phyloP scores from a whole-genome alignment of 352 stramenopile species.

The Phytophthora colocasiae region DNA sequence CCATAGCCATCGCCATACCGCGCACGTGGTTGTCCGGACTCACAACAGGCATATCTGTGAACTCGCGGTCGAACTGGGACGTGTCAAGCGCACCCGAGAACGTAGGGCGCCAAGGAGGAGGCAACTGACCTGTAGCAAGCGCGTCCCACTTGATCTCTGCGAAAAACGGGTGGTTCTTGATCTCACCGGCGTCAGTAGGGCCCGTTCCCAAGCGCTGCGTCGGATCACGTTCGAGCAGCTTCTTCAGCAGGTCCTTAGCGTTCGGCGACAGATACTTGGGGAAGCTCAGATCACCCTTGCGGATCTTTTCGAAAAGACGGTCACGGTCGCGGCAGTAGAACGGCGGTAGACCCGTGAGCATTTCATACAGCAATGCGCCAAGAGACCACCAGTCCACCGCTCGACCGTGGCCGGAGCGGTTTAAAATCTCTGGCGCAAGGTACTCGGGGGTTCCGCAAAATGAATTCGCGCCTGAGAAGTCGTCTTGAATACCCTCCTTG shows the following conservation, averaged over 20 bases:
- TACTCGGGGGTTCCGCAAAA: constrained; percentile 99
- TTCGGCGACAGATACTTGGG: constrained; percentile 92
- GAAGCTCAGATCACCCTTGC: constrained; percentile 94
- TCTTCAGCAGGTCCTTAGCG: constrained; percentile 88
- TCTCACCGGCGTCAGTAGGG: constrained; percentile 74
- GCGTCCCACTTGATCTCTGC: constrained; percentile 81
- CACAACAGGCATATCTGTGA: constrained; percentile 96
- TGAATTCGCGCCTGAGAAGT: constrained; percentile 95
- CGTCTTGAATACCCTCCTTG: constrained; percentile 89
- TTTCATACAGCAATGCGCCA: constrained; percentile 88
- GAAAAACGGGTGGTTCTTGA: constrained; percentile 88
- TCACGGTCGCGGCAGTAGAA: constrained; percentile 98
- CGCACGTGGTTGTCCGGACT: constrained; percentile 88
- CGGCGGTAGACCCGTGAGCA: constrained; percentile 79
- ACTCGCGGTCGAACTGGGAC: constrained; percentile 98
- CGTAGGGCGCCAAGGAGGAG: constrained; percentile 93
- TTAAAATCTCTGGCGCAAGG: constrained; percentile 99
- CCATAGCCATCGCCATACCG: constrained; percentile 62
- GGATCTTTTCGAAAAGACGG: constrained; percentile 98
- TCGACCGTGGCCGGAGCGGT: constrained; percentile 95
- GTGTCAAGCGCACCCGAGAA: constrained; percentile 96
- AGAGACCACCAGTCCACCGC: constrained; percentile 99
- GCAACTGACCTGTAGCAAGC: constrained; percentile 63
- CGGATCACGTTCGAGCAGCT: constrained; percentile 96
- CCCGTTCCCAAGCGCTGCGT: constrained; percentile 93